These are phyloP conservation scores for Dactylellina haptotyla DNA, from an alignment of 2,329 filamentous ascomycete species.

Conservation along the genomic window DNA sequence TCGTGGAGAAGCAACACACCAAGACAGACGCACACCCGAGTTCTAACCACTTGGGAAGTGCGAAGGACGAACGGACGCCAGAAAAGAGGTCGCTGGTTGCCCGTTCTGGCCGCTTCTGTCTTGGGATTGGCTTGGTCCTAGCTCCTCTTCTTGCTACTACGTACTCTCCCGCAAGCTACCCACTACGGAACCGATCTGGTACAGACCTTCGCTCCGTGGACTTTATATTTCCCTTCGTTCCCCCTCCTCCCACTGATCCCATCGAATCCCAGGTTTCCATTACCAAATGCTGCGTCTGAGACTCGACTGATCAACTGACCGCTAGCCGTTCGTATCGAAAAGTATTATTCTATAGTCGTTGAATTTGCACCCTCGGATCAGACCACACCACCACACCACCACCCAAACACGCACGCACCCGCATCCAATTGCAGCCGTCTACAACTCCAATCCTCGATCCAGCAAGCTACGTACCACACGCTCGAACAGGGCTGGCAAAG, in stretches of 20 bases:
- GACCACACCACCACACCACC: constrained; percentile 1
- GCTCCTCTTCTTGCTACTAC: constrained; percentile 22
- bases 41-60: no score
- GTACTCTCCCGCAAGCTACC: no score
- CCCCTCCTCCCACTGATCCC: constrained; percentile 10
- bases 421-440: no score
- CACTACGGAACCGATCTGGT: not conserved
- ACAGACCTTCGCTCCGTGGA: not conserved
- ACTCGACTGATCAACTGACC: constrained; percentile 40
- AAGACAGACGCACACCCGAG: constrained; percentile 15
- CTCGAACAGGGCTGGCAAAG: not conserved
- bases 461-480: not conserved
- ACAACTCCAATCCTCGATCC: constrained; percentile 7
- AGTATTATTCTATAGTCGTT: constrained; percentile 25
- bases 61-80: no score
- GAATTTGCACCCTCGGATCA: constrained; percentile 8
- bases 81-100: constrained; percentile 2
- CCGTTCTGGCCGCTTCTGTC: constrained; percentile 11
- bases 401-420: no score
- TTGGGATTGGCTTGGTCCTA: constrained; percentile 16
- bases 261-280: constrained; percentile 34
- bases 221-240: constrained; percentile 30
- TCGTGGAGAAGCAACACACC: constrained; percentile 19
- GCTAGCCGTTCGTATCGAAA: constrained; percentile 33
- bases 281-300: constrained; percentile 37